phyloP scores from a whole-genome alignment of 352 stramenopile species.

The Phytophthora colocasiae region DNA sequence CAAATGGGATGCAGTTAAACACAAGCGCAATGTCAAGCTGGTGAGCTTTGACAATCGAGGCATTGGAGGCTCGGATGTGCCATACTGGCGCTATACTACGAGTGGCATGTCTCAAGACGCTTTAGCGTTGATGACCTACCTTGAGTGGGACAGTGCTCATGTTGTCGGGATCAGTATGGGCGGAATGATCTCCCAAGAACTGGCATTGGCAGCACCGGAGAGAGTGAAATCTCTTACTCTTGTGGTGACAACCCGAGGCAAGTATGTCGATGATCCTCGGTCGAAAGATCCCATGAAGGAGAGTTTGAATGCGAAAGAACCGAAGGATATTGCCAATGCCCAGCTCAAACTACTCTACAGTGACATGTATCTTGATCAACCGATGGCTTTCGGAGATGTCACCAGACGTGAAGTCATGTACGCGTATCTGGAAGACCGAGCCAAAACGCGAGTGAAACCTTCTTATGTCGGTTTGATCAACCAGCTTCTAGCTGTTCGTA shows the following conservation, averaged over 20 bases:
- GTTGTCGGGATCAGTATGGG: slow-evolving; percentile 54
- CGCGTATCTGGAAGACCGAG: slow-evolving; percentile 18
- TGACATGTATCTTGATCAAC: slow-evolving; percentile 32
- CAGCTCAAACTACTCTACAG: slow-evolving; percentile 46
- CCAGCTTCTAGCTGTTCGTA: slow-evolving; percentile 37
- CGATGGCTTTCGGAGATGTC: slow-evolving; percentile 39
- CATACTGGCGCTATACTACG: slow-evolving; percentile 54
- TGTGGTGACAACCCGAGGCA: slow-evolving; percentile 54
- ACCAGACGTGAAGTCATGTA: slow-evolving; percentile 34
- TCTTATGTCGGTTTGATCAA: slow-evolving; percentile 26
- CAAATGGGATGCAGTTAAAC: slow-evolving; percentile 36
- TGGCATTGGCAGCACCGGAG: slow-evolving; percentile 44
- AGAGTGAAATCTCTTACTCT: slow-evolving; percentile 57
- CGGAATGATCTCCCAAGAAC: slow-evolving; percentile 66
- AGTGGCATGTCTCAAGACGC: slow-evolving; percentile 58
- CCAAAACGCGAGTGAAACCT: slow-evolving; percentile 24
- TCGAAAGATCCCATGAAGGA: slow-evolving; percentile 37
- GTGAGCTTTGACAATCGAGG: slow-evolving; percentile 70
- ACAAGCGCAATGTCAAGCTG: slow-evolving; percentile 43
- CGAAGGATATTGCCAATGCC: slow-evolving; percentile 32
- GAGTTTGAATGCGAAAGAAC: slow-evolving; percentile 40
- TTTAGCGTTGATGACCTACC: slow-evolving; percentile 54
- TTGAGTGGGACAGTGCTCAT: slow-evolving; percentile 51
- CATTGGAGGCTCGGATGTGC: slow-evolving; percentile 43
- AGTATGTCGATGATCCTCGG: slow-evolving; percentile 39